Evolutionary conservation across 2,329 filamentous ascomycete species (phyloP), one percentile per base, ranked within the genome.

Genomic region (Penicillium polonicum): DNA sequence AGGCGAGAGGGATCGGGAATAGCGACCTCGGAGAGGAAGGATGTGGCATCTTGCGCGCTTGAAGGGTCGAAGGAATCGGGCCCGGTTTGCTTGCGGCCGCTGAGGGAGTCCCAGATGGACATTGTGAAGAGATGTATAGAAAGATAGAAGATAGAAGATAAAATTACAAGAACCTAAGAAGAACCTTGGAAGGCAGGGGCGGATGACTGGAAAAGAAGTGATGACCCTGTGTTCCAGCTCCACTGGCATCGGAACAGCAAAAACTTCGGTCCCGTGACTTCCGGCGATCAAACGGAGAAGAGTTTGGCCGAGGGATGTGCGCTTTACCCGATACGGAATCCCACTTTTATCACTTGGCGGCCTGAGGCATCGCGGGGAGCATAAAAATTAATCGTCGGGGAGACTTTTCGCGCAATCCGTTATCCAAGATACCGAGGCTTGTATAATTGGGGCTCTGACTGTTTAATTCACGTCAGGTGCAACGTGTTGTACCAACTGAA

Each of bases 1-100:
- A 99, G 83, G 75, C 89, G 84, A 63, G 92, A 87, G 10, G 93
- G 91, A 77, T 99, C 94, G 75, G 92, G 86, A 68, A 94, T 88
- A 55, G 87, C 78, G 58, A 89, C 87, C 69, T 82, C 85, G 70
- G 86, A 87, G 59, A 97, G 85, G 78, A 99, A 97, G 56, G 90
- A 88, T 70, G 91, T 88, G 69, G 94, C 89, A 77, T 93, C 92
- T 76, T 89, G 87, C 53, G 86, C 86, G 68, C 87, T 83, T 66
- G 85, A 82, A 42, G 90, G 85, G 75, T 92, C 87, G 77, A 91
- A 92, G 65, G 82, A 75, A 54, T 81, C 76, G 57, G 84, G 77
- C 59, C 79, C 77, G 68, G 79, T 77, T 69, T 73, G 78, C 73
- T 85, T 86, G 69, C 82, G 82, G 60, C 85, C 85, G 39, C 83